Percentiles rank a stretch among this genome's conserved stretches.
These are phyloP conservation scores for Globisporangium mamillatum DNA, from an alignment of 352 stramenopile species.

Conservation along the genomic window DNA sequence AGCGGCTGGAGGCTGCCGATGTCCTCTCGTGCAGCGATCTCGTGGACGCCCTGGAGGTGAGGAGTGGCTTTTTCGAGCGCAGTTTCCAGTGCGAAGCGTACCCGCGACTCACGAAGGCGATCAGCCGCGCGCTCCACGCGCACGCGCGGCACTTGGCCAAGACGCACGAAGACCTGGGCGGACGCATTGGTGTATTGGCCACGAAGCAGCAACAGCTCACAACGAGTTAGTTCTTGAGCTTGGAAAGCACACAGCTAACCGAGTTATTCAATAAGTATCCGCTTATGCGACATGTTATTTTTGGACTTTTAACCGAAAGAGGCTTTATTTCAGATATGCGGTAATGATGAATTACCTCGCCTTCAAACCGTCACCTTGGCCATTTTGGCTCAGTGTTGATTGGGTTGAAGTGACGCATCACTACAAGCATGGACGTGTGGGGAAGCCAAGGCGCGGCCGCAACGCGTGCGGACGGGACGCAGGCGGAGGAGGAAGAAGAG, in stretches of 20 bases:
- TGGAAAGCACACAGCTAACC: neutral
- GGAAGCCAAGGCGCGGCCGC: constrained; percentile 13
- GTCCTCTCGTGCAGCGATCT: constrained; percentile 48
- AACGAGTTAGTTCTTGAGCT: no score
- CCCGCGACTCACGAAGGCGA: constrained; percentile 45
- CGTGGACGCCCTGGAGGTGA: constrained; percentile 23
- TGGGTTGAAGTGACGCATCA: neutral
- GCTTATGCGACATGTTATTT: neutral
- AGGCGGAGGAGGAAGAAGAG: constrained; percentile 41
- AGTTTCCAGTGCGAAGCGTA: constrained; percentile 44
- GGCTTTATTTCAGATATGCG: neutral
- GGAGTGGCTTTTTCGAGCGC: constrained; percentile 41
- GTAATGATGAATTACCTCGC: neutral
- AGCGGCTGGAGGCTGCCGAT: constrained; percentile 29
- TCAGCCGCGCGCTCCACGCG: constrained; percentile 30
- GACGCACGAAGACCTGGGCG: constrained; percentile 3
- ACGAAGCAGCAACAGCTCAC: neutral
- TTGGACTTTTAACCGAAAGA: neutral
- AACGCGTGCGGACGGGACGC: neutral
- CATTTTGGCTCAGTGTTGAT: neutral
- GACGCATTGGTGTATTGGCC: neutral
- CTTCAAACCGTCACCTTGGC: neutral
- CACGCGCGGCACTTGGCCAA: constrained; percentile 13
- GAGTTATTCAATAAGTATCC: neutral
- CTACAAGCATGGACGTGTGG: constrained; percentile 42